Evolutionary conservation across 169 alveolate genomes (phyloP).

Genomic region (Eimeria praecox): DNA sequence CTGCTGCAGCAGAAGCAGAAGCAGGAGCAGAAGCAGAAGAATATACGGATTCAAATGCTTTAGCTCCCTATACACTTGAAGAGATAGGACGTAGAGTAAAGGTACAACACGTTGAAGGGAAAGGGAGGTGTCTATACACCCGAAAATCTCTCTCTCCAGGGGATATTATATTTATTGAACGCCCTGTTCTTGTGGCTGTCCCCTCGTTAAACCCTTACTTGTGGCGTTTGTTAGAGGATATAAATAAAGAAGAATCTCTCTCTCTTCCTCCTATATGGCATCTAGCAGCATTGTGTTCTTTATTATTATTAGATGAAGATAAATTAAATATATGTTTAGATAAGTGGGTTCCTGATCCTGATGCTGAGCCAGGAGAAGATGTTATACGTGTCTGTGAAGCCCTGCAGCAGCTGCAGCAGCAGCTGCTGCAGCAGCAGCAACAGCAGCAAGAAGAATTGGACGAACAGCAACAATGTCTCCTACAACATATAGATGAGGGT

Average conservation of each 20-base stretch:
- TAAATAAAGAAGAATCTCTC: slow-evolving; percentile 61
- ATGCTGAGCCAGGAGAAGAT: slow-evolving; percentile 64
- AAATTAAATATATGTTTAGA: slow-evolving; percentile 81
- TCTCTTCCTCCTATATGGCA: slow-evolving; percentile 89
- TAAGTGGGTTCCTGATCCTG: slow-evolving; percentile 87
- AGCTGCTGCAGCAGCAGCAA: too few relatives aligned
- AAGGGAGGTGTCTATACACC: slow-evolving; percentile 82
- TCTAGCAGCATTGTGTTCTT: slow-evolving; percentile 86
- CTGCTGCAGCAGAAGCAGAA: slow-evolving; percentile 21
- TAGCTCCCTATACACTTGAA: slow-evolving; percentile 65
- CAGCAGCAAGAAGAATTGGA: too few relatives aligned
- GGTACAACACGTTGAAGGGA: slow-evolving; percentile 70
- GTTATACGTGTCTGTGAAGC: slow-evolving; percentile 50
- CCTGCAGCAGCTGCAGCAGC: too few relatives aligned
- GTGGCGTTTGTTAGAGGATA: slow-evolving; percentile 16
- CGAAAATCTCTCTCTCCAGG: slow-evolving; percentile 74
- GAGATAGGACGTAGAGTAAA: slow-evolving; percentile 70
- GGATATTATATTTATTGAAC: slow-evolving; percentile 63
- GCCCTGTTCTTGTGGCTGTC: slow-evolving; percentile 76
- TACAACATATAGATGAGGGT: too few relatives aligned
- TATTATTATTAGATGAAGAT: slow-evolving; percentile 85
- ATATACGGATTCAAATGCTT: not conserved
- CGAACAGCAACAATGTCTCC: too few relatives aligned
- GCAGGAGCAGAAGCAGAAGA: slow-evolving; percentile 1
- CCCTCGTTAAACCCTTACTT: slow-evolving; percentile 60